Evolutionary conservation across 2,329 filamentous ascomycete genomes (phyloP), one percentile per base, ranked within the genome.

Genomic region (Fusarium xylarioides): DNA sequence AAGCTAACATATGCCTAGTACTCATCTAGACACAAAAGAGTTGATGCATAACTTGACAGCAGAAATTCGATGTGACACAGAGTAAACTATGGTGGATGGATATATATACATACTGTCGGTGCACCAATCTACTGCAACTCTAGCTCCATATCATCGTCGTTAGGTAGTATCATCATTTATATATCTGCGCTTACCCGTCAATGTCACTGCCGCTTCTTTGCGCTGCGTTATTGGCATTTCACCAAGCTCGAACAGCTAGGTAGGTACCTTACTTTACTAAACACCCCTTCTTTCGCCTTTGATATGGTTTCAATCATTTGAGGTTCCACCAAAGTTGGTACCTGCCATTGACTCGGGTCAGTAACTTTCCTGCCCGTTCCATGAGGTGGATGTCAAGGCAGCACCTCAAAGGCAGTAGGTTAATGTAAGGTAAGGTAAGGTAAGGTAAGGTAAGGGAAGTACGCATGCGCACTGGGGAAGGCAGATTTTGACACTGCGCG

Each of bases 161-260:
- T 54, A 26, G 26, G 26, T 26, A n/a, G n/a, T n/a, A 28, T 43
- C 16, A 23, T 55, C 21, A 30, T 43, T 40, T 28, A 54, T 32
- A 23, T 14, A 42, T 30, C 43, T 59, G 40, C 50, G 37, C 47
- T 47, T 34, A 65, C 47, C 58, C 66, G 52, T 32, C 30, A 34
- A 19, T 49, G 42, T 37, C 46, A 54, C 23, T 53, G 46, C 23
- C 58, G 34, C 35, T 55, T 52, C 44, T 71, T 69, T 64, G 66
- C 64, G 64, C 58, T 60, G 68, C 57, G 23, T n/a, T 46, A 67
- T 32, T 50, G 47, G 50, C 14, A 38, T 38, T n/a, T 53, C 23
- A 38, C 23, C 34, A 54, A 42, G 35, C 34, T 28, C 19, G 26
- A 54, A 53, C 23, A 35, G 18, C 21, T 23, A 43, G 43, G 23